A percentile compares a stretch with the other conserved stretches of the same genome.
These are phyloP conservation scores for Cerioporus squamosus DNA, from an alignment of 1,284 basidiomycete genomes.

Conservation along the genomic window DNA sequence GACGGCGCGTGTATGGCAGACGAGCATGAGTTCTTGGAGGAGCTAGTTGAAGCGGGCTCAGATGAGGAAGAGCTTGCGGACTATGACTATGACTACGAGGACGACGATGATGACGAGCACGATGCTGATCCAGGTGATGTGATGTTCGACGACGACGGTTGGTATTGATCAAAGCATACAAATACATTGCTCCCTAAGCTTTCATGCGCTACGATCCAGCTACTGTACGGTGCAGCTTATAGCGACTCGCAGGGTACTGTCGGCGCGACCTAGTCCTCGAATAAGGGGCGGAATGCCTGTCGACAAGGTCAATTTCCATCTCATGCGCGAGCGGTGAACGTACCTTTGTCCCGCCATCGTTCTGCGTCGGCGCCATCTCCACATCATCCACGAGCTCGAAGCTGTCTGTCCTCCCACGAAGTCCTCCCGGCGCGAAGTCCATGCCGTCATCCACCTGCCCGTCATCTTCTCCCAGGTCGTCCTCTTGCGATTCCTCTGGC, in stretches of 20 bases:
- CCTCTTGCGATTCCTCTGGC: not conserved
- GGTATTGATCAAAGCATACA: no score
- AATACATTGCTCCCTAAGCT: no score
- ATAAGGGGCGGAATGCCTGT: conserved; percentile 65
- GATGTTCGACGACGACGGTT: no score
- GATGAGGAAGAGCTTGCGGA: not conserved
- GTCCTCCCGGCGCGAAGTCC: not conserved
- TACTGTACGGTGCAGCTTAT: no score
- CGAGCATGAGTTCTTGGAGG: not conserved
- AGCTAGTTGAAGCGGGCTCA: no score
- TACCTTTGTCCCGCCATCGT: conserved; percentile 39
- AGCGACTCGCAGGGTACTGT: no score
- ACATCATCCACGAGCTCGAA: conserved; percentile 44
- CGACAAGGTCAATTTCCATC: not conserved
- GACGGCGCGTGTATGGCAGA: not conserved
- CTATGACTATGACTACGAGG: not conserved
- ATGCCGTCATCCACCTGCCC: conserved; percentile 11
- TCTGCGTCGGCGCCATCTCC: conserved; percentile 60
- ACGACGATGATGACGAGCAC: not conserved
- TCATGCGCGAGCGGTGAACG: conserved; percentile 9
- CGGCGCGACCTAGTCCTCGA: conserved; percentile 55
- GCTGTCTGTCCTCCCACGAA: conserved; percentile 31
- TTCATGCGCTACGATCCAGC: no score
- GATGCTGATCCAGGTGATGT: no score
- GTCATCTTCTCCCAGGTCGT: conserved; percentile 11